These are phyloP conservation scores for Dendrobium catenatum DNA, from an alignment of 106 monocot genomes.

Conservation along the genomic window DNA sequence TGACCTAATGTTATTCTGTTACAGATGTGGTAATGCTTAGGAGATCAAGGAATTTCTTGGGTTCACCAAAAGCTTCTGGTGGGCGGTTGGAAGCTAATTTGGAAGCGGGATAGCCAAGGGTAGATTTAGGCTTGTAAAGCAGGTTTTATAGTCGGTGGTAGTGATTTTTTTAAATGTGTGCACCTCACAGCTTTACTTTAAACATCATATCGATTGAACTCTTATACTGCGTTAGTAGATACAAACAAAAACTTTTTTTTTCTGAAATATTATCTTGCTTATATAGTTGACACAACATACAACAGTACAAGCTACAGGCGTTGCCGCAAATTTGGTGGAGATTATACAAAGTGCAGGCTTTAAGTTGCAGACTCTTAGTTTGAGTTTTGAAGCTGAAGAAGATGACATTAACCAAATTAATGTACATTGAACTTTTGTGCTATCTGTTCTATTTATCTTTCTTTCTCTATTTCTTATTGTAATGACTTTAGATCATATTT, in stretches of 20 bases:
- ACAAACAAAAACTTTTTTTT: not conserved
- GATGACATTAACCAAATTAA: conserved; percentile 25
- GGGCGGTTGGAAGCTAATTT: no score
- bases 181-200: no score
- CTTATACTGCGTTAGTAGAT: no score
- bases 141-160: no score
- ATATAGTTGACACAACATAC: conserved; percentile 76
- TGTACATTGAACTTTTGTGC: not conserved
- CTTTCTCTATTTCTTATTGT: not conserved
- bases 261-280: not conserved
- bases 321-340: conserved; percentile 85
- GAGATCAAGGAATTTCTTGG: no score
- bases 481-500: not conserved
- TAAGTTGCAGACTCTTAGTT: conserved; percentile 67
- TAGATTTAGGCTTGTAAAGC: no score
- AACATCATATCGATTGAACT: no score
- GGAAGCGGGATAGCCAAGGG: no score
- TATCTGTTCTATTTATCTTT: not conserved
- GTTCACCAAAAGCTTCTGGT: no score
- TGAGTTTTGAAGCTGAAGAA: conserved; percentile 87
- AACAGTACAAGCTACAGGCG: conserved; percentile 90
- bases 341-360: conserved; percentile 79
- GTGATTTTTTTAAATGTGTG: no score
- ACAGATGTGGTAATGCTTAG: no score
- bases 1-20: no score